phyloP scores from a whole-genome alignment of 2,329 filamentous ascomycete genomes.

The Ophiostoma piceae region DNA sequence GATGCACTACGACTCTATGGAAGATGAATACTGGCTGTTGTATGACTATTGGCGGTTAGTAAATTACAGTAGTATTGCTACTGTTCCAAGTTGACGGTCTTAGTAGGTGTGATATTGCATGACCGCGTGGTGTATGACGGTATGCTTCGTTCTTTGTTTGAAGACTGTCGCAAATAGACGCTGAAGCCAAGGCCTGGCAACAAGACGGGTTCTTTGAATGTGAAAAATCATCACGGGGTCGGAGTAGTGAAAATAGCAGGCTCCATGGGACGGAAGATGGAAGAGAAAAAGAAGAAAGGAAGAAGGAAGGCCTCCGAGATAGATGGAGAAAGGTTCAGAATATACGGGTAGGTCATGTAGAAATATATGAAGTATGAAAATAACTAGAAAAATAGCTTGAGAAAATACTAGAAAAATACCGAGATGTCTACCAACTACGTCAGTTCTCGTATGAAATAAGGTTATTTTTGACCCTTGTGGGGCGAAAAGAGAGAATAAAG shows the following conservation, averaged over 20 bases:
- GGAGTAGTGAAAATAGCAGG: neutral
- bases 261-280: neutral
- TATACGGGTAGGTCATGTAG: neutral
- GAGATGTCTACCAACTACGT: constrained; percentile 1
- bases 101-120: constrained; percentile 1
- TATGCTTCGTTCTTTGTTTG: neutral
- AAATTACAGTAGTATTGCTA: neutral
- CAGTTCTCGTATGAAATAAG: constrained; percentile 15
- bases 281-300: neutral
- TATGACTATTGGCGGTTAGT: neutral
- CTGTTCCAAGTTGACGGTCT: neutral
- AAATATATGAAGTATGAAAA: neutral
- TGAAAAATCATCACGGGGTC: neutral
- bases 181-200: neutral
- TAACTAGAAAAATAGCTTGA: neutral
- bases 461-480: constrained; percentile 4
- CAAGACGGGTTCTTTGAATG: neutral
- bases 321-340: neutral
- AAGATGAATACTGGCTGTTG: neutral
- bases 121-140: neutral
- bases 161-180: constrained; percentile 1
- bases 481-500: neutral
- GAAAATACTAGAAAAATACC: neutral
- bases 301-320: neutral
- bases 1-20: neutral